Conservation (phyloP, 495 filamentous ascomycete species). For the Trichoderma virens region DNA sequence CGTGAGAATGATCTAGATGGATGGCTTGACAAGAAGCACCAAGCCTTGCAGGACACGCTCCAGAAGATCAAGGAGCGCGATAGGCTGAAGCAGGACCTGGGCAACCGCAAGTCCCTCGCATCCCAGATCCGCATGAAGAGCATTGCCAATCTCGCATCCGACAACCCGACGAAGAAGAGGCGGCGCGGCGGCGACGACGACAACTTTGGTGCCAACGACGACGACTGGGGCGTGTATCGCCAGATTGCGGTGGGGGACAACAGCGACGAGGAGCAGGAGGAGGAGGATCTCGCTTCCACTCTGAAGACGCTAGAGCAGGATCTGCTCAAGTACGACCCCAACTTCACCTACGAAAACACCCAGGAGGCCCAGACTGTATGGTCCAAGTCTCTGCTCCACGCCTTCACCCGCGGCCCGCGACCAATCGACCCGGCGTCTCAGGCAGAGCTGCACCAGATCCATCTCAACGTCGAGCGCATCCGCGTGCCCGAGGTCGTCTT, state of each 20-base stretch:
- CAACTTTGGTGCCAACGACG: conserved; percentile 92
- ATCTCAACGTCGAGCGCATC: conserved; percentile 94
- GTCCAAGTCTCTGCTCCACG: conserved; percentile 83
- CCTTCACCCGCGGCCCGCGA: conserved; percentile 79
- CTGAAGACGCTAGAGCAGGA: conserved; percentile 74
- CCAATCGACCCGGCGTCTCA: conserved; percentile 76
- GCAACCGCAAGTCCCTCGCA: conserved; percentile 91
- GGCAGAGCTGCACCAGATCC: conserved; percentile 76
- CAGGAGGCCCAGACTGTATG: conserved; percentile 89
- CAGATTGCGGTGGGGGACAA: conserved; percentile 70
- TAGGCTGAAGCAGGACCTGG: conserved; percentile 81
- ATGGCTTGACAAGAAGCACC: conserved; percentile 77
- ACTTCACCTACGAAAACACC: conserved; percentile 84
- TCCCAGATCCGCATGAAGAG: conserved; percentile 96
- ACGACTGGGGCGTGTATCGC: conserved; percentile 95
- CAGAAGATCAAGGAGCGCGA: conserved; percentile 89
- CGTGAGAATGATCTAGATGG: conserved; percentile 74
- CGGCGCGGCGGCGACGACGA: conserved; percentile 74
- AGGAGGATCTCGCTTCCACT: conserved; percentile 70
- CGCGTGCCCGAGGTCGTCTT: conserved; percentile 94
- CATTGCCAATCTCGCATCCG: conserved; percentile 91
- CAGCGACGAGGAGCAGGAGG: conserved; percentile 68
- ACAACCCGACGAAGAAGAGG: conserved; percentile 71
- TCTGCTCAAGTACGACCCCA: conserved; percentile 75
- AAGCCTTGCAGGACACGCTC: conserved; percentile 63